Conservation (phyloP, 2,329 filamentous ascomycete species). For the Fusarium irregulare region DNA sequence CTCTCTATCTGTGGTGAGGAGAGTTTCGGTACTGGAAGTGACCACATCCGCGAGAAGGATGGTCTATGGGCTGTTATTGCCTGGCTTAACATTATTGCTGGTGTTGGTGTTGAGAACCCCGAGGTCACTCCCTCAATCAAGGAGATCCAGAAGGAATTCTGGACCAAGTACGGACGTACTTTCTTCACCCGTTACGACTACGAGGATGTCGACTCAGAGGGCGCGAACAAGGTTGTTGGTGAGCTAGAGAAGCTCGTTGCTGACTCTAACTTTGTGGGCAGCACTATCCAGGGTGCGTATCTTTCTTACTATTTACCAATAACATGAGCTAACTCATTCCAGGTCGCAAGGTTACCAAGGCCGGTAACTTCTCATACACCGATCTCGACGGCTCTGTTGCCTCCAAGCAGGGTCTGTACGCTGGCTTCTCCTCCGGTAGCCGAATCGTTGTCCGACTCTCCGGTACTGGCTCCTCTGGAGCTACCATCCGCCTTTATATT, state of each 20-base stretch:
- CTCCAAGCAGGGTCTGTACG: conserved; percentile 95
- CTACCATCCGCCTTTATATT: conserved; percentile 96
- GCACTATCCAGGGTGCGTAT: conserved; percentile 74
- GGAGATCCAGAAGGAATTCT: conserved; percentile 97
- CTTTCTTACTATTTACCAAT: neutral
- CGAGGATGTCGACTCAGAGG: conserved; percentile 91
- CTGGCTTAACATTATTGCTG: conserved; percentile 98
- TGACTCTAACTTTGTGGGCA: conserved; percentile 80
- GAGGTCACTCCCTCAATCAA: conserved; percentile 89
- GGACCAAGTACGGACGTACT: conserved; percentile 93
- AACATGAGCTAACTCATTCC: conserved; percentile 37
- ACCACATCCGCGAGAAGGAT: conserved; percentile 99
- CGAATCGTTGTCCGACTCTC: conserved; percentile 95
- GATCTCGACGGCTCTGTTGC: conserved; percentile 97
- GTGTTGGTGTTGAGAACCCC: conserved; percentile 84
- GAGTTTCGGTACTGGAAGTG: conserved; percentile 96
- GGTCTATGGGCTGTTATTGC: conserved; percentile 97
- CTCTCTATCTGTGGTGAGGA: conserved; percentile 99
- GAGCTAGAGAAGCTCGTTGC: conserved; percentile 83
- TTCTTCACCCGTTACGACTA: conserved; percentile 99
- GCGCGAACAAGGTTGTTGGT: conserved; percentile 88
- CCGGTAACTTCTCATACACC: conserved; percentile 97
- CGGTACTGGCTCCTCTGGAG: conserved; percentile 93
- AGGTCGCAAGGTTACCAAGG: conserved; percentile 85
- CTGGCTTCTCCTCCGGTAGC: conserved; percentile 93